These are phyloP conservation scores for Trichoderma breve DNA, from an alignment of 2,329 filamentous ascomycete genomes.

Conservation along the genomic window DNA sequence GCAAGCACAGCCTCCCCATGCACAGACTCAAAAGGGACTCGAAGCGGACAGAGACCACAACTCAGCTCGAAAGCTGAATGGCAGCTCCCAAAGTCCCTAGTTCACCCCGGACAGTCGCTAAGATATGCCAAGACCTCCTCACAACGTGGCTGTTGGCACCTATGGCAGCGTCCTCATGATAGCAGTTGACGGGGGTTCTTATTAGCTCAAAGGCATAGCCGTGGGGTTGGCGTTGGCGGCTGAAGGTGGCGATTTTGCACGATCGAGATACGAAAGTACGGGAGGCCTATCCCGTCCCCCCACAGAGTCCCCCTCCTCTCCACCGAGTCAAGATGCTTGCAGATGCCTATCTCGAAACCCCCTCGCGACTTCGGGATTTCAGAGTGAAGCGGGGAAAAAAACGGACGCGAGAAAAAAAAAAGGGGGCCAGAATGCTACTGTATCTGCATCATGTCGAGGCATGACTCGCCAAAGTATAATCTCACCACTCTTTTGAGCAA, in stretches of 20 bases:
- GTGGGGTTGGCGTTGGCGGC: not conserved
- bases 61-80: not conserved
- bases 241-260: no score
- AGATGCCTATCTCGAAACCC: not conserved
- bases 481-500: not conserved
- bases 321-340: not conserved
- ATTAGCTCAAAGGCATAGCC: not conserved
- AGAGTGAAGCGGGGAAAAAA: not conserved
- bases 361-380: not conserved
- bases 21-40: not conserved
- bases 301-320: not conserved
- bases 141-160: not conserved
- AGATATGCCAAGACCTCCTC: not conserved
- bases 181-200: not conserved
- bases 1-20: not conserved
- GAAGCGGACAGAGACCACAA: not conserved
- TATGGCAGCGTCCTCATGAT: not conserved
- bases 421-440: not conserved
- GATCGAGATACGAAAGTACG: not conserved
- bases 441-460: not conserved
- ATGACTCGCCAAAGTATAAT: conserved; percentile 7
- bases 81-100: no score
- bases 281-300: not conserved
- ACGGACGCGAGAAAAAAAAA: not conserved
- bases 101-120: not conserved